phyloP scores from a whole-genome alignment of 1,139 yeast genomes.

The Groenewaldozyma auringiensis region DNA sequence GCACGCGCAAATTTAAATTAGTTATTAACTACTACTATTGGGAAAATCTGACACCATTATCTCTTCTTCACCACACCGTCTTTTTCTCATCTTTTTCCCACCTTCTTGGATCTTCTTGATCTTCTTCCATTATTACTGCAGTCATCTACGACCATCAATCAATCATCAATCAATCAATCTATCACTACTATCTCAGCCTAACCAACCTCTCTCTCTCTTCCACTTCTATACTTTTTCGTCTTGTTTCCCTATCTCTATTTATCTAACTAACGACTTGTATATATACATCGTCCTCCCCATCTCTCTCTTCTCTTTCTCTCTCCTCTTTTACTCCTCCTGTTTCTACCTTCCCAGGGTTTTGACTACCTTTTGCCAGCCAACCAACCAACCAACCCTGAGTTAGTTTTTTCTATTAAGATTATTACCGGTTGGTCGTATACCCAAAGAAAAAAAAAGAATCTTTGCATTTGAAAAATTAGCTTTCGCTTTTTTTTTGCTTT shows the following conservation, averaged over 20 bases:
- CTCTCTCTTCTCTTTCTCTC: constrained; percentile 9
- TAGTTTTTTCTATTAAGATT: not conserved
- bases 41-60: not conserved
- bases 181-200: no score
- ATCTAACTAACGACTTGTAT: no score
- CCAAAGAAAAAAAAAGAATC: not conserved
- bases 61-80: not conserved
- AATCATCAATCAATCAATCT: no score
- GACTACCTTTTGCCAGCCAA: not conserved
- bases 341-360: not conserved
- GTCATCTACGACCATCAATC: no score
- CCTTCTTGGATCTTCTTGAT: not conserved
- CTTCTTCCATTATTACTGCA: no score
- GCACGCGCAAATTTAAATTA: not conserved
- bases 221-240: no score
- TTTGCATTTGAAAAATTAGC: not conserved
- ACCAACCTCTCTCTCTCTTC: no score
- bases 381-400: not conserved
- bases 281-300: constrained; percentile 9
- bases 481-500: not conserved
- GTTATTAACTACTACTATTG: no score
- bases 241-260: no score
- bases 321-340: not conserved
- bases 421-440: not conserved
- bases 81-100: not conserved